These are phyloP conservation scores for Macrolepiota dolichaula DNA, from an alignment of 768 basidiomycete species.

Conservation along the genomic window DNA sequence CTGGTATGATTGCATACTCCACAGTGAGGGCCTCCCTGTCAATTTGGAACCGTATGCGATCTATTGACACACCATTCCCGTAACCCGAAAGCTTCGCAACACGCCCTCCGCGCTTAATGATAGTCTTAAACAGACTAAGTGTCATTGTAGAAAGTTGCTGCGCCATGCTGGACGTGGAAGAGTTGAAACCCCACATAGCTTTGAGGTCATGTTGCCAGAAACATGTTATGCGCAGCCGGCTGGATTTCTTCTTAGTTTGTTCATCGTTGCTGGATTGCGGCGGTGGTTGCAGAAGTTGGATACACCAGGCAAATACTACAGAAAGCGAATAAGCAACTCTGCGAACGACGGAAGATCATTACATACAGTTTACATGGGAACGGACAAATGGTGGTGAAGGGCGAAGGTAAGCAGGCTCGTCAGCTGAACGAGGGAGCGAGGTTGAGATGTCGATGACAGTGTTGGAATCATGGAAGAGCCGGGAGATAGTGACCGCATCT, in stretches of 20 bases:
- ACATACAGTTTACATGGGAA: conserved; percentile 71
- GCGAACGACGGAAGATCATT: conserved; percentile 8
- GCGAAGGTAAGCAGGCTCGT: conserved; percentile 88
- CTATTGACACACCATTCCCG: conserved; percentile 79
- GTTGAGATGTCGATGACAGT: conserved; percentile 90
- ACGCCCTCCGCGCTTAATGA: conserved; percentile 67
- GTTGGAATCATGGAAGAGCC: conserved; percentile 74
- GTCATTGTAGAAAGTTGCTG: conserved; percentile 88
- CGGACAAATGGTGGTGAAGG: conserved; percentile 92
- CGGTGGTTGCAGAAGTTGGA: conserved; percentile 60
- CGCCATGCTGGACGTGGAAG: conserved; percentile 51
- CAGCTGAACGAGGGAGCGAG: conserved; percentile 86
- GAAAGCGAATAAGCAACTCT: conserved; percentile 12
- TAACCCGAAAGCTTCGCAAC: conserved; percentile 76
- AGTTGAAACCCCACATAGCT: conserved; percentile 78
- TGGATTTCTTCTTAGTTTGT: conserved; percentile 34
- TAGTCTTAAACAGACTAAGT: conserved; percentile 77
- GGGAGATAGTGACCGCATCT: conserved; percentile 91
- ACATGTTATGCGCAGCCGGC: conserved; percentile 74
- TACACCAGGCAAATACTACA: conserved; percentile 88
- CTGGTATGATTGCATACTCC: conserved; percentile 81
- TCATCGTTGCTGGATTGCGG: conserved; percentile 25
- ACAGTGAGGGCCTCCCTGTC: conserved; percentile 80
- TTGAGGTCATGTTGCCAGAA: conserved; percentile 96
- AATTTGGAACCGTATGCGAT: conserved; percentile 74